A percentile compares a stretch with the other conserved stretches of the same genome.
Conservation (phyloP, 2,329 filamentous ascomycete genomes). For the Trichoderma sp. region DNA sequence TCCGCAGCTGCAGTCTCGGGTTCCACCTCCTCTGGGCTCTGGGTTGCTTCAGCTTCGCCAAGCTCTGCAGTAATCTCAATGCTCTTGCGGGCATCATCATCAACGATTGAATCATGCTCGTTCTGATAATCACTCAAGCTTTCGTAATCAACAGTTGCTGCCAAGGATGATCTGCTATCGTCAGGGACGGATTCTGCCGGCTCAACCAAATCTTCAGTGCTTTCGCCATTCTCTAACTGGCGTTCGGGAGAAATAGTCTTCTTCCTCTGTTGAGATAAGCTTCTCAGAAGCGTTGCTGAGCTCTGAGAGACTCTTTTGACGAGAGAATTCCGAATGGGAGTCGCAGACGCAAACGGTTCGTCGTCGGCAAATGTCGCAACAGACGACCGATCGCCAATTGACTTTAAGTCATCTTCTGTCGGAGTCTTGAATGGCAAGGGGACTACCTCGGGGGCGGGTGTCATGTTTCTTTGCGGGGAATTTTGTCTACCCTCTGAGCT, state of each 20-base stretch:
- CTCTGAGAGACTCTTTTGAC: slow-evolving; percentile 53
- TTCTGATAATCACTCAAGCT: slow-evolving; percentile 47
- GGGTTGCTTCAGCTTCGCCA: slow-evolving; percentile 26
- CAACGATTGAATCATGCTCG: slow-evolving; percentile 30
- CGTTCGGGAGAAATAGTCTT: slow-evolving; percentile 28
- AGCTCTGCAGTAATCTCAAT: slow-evolving; percentile 47
- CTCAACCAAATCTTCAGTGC: slow-evolving; percentile 51
- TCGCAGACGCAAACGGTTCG: slow-evolving; percentile 42
- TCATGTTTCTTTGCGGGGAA: slow-evolving; percentile 32
- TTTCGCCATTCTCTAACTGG: slow-evolving; percentile 38
- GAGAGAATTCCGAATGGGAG: slow-evolving; percentile 40
- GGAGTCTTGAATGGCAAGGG: slow-evolving; percentile 68
- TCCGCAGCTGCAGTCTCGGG: background rate
- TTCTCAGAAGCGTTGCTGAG: slow-evolving; percentile 49
- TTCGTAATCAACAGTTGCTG: slow-evolving; percentile 59
- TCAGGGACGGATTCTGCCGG: slow-evolving; percentile 38
- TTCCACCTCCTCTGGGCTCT: background rate
- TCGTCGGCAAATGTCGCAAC: slow-evolving; percentile 70
- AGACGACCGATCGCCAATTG: slow-evolving; percentile 60
- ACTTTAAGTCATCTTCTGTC: slow-evolving; percentile 39
- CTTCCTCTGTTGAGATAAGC: slow-evolving; percentile 43
- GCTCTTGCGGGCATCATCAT: slow-evolving; percentile 32
- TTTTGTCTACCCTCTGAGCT: slow-evolving; percentile 27
- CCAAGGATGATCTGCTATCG: slow-evolving; percentile 54
- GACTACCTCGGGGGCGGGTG: slow-evolving; percentile 53